Percentiles rank a stretch among this genome's conserved stretches.
phyloP scores from a whole-genome alignment of 306 rosid species.

The Cucurbita moschata region DNA sequence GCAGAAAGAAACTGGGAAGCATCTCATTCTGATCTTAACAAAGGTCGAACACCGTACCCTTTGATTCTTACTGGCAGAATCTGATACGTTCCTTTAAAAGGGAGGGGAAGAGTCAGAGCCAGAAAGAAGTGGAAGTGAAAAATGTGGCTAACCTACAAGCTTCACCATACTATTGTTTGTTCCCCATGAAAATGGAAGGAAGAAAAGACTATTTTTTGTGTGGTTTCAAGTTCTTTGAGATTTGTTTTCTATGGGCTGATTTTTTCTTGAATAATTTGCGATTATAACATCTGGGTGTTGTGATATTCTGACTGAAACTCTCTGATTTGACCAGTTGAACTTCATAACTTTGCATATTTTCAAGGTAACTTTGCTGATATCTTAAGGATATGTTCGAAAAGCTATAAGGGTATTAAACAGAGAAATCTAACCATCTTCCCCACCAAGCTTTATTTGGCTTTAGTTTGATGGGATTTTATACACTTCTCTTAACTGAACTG shows the following conservation, averaged over 20 bases:
- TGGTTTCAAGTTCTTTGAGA: not conserved
- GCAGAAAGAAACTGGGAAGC: slow-evolving; percentile 16
- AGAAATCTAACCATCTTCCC: not conserved
- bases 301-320: not conserved
- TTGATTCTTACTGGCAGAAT: slow-evolving; percentile 38
- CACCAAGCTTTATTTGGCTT: not conserved
- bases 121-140: not conserved
- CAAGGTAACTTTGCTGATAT: not conserved
- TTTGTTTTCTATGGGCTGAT: not conserved
- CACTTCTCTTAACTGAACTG: not conserved
- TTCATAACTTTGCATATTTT: not conserved
- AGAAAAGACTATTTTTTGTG: not conserved
- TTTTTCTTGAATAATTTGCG: not conserved
- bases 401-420: not conserved
- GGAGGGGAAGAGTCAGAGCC: slow-evolving; percentile 1
- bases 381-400: not conserved
- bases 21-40: not conserved
- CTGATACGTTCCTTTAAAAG: slow-evolving; percentile 21
- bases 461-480: not conserved
- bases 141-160: not conserved
- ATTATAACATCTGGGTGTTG: not conserved
- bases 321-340: not conserved
- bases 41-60: slow-evolving; percentile 25
- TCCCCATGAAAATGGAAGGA: not conserved
- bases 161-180: not conserved